Percentiles rank a stretch among this genome's conserved stretches.
These are phyloP conservation scores for Fusarium sp. DNA, from an alignment of 2,329 filamentous ascomycete species.

Conservation along the genomic window DNA sequence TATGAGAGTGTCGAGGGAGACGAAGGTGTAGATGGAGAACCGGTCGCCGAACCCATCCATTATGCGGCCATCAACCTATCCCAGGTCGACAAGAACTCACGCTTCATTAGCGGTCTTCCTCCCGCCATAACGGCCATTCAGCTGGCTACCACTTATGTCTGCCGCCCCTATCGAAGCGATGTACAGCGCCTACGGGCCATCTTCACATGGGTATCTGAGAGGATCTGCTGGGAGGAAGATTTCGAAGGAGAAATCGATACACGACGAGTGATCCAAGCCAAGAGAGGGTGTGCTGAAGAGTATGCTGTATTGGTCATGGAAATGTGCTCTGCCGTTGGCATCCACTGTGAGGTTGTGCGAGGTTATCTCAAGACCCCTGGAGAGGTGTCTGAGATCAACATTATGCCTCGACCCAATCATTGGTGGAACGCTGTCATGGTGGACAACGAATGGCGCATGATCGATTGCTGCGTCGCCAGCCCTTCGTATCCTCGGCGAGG, in stretches of 20 bases:
- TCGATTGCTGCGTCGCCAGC: conserved; percentile 92
- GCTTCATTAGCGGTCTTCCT: conserved; percentile 87
- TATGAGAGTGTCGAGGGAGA: conserved; percentile 88
- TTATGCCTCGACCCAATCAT: conserved; percentile 89
- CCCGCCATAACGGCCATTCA: conserved; percentile 83
- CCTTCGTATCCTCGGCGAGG: conserved; percentile 87
- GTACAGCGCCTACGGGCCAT: conserved; percentile 93
- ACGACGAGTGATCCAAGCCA: conserved; percentile 83
- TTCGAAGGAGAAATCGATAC: conserved; percentile 88
- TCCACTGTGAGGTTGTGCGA: conserved; percentile 86
- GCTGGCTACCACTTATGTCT: conserved; percentile 90
- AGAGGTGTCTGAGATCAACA: conserved; percentile 82
- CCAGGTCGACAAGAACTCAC: conserved; percentile 94
- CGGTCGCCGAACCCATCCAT: conserved; percentile 84
- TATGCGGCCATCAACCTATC: conserved; percentile 82
- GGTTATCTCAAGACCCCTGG: conserved; percentile 93
- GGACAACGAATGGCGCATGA: conserved; percentile 95
- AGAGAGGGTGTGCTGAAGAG: conserved; percentile 87
- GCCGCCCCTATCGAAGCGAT: conserved; percentile 92
- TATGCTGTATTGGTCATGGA: conserved; percentile 89
- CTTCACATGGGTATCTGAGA: conserved; percentile 97
- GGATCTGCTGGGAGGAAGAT: conserved; percentile 94
- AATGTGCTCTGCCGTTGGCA: conserved; percentile 91
- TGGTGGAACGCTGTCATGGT: conserved; percentile 97
- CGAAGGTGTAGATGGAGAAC: conserved; percentile 85